Evolutionary conservation across 2,329 filamentous ascomycete genomes (phyloP).

Genomic region (Xylariaceae sp.): DNA sequence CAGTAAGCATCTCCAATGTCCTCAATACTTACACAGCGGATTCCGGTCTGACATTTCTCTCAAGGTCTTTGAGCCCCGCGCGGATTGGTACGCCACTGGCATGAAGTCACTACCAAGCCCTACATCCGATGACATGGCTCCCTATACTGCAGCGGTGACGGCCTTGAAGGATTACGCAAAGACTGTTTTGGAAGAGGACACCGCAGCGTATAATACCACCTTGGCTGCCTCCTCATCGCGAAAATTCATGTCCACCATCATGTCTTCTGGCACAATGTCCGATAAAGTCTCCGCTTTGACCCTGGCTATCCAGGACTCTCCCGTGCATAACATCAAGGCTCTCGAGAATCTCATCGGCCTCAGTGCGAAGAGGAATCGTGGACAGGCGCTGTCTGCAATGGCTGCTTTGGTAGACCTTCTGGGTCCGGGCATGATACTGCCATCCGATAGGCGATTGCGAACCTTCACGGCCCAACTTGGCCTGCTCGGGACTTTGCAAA

Average conservation of each 20-base stretch:
- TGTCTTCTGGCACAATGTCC: slow-evolving; percentile 90
- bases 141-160: slow-evolving; percentile 36
- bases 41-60: too few relatives aligned
- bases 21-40: too few relatives aligned
- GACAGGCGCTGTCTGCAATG: slow-evolving; percentile 86
- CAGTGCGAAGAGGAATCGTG: slow-evolving; percentile 88
- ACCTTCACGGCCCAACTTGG: slow-evolving; percentile 74
- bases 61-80: slow-evolving; percentile 48
- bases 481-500: slow-evolving; percentile 63
- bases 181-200: slow-evolving; percentile 69
- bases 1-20: slow-evolving; percentile 30
- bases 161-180: slow-evolving; percentile 63
- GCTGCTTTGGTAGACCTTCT: slow-evolving; percentile 91
- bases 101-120: slow-evolving; percentile 36
- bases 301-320: slow-evolving; percentile 90
- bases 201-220: slow-evolving; percentile 64
- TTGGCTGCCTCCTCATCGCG: slow-evolving; percentile 77
- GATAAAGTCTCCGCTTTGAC: slow-evolving; percentile 96
- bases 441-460: slow-evolving; percentile 71
- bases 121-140: slow-evolving; percentile 36
- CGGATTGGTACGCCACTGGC: slow-evolving; percentile 48
- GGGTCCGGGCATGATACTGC: slow-evolving; percentile 78
- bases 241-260: slow-evolving; percentile 95
- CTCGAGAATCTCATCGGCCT: slow-evolving; percentile 76
- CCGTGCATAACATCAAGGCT: slow-evolving; percentile 83